phyloP scores from a whole-genome alignment of 2,329 filamentous ascomycete genomes.

The Dothistroma septosporum region DNA sequence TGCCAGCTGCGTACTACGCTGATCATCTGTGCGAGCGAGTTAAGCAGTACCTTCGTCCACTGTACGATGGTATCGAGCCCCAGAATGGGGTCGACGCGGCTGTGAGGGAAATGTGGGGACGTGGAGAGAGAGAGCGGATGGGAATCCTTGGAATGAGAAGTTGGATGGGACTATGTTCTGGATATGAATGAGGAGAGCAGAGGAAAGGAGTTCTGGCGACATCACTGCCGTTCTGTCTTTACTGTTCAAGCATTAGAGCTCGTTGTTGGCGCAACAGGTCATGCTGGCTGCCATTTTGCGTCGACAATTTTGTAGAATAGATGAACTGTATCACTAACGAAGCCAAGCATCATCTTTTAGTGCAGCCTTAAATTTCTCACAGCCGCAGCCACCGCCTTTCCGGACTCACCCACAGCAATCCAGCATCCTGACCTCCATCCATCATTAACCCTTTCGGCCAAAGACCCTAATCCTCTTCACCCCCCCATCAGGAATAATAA shows the following conservation, averaged over 20 bases:
- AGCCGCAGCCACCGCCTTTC: too few species aligned
- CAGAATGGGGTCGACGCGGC: conserved; percentile 2
- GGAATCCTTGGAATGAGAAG: conserved; percentile 27
- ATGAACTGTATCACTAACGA: too few species aligned
- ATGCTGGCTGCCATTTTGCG: too few species aligned
- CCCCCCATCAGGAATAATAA: conserved; percentile 89
- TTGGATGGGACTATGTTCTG: conserved; percentile 31
- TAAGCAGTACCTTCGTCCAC: conserved; percentile 26
- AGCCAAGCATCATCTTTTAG: too few species aligned
- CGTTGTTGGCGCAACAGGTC: conserved; percentile 5
- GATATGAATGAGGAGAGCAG: conserved; percentile 11
- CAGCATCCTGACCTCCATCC: too few species aligned
- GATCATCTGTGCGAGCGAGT: conserved; percentile 40
- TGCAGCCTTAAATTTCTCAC: too few species aligned
- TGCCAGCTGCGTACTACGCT: conserved; percentile 38
- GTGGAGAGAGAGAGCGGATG: neutral
- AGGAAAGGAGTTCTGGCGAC: neutral
- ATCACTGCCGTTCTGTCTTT: conserved; percentile 7
- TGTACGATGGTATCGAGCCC: neutral
- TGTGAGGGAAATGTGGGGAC: neutral
- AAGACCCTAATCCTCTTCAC: conserved; percentile 81
- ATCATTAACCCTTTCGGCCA: conserved; percentile 46
- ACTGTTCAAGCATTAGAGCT: neutral
- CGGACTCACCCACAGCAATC: too few species aligned
- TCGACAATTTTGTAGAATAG: too few species aligned